Conservation (phyloP, 2,329 filamentous ascomycete genomes). For the Botryotinia calthae region DNA sequence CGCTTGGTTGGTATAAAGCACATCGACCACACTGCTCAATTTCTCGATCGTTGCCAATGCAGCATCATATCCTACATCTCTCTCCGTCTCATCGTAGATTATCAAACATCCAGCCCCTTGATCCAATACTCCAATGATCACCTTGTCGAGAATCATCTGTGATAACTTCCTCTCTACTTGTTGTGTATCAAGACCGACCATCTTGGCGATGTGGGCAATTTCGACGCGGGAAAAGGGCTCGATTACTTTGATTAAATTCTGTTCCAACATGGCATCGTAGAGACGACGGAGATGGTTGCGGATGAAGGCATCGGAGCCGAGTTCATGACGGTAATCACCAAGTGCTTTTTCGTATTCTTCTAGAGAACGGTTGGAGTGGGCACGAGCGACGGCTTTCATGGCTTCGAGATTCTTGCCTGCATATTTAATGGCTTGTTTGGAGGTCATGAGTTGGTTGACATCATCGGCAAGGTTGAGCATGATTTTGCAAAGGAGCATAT, state of each 20-base stretch:
- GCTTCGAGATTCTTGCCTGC: conserved; percentile 93
- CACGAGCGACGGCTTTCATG: conserved; percentile 97
- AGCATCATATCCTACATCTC: conserved; percentile 91
- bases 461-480: conserved; percentile 98
- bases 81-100: conserved; percentile 91
- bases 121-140: conserved; percentile 95
- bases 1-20: conserved; percentile 96
- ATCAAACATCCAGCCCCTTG: conserved; percentile 97
- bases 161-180: conserved; percentile 98
- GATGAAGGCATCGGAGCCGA: conserved; percentile 93
- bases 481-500: conserved; percentile 99
- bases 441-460: conserved; percentile 89
- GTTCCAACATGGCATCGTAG: conserved; percentile 98
- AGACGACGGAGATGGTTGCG: conserved; percentile 92
- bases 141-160: conserved; percentile 99
- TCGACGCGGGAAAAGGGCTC: conserved; percentile 97
- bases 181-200: conserved; percentile 92
- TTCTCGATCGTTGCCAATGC: conserved; percentile 95
- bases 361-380: conserved; percentile 90
- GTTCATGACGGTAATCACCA: conserved; percentile 85
- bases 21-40: conserved; percentile 94
- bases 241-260: conserved; percentile 99
- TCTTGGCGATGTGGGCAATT: conserved; percentile 94
- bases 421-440: conserved; percentile 96
- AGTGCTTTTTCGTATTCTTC: conserved; percentile 97